Conservation (phyloP, 352 stramenopile species). For the Aphanomyces euteiches region DNA sequence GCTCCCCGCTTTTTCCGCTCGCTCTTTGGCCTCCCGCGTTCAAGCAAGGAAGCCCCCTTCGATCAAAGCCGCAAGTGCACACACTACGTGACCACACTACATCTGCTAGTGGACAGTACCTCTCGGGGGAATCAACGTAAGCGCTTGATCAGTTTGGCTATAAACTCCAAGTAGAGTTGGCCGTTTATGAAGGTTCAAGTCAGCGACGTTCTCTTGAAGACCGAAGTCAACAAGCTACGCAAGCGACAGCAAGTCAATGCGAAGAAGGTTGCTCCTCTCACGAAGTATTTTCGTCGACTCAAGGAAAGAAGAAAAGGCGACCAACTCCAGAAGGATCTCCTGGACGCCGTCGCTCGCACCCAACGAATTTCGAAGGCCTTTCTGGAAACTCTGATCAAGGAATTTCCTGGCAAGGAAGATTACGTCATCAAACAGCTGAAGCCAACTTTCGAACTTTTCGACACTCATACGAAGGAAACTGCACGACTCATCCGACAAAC, state of each 20-base stretch:
- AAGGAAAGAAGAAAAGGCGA: neutral
- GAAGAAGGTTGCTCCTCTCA: neutral
- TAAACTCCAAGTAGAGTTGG: neutral
- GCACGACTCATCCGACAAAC: too few relatives aligned
- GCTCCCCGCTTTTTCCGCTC: neutral
- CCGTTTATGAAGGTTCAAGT: neutral
- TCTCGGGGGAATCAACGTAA: constrained; percentile 1
- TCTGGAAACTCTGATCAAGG: neutral
- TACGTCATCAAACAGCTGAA: too few relatives aligned
- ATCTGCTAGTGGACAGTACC: constrained; percentile 1
- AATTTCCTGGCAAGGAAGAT: too few relatives aligned
- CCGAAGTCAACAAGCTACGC: constrained; percentile 1
- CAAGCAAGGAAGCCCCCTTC: neutral
- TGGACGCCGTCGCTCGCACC: neutral
- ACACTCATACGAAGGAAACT: too few relatives aligned
- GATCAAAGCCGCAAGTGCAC: neutral
- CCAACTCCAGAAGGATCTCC: neutral
- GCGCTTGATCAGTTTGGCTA: neutral
- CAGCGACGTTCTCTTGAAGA: neutral
- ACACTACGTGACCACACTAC: neutral
- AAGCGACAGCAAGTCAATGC: neutral
- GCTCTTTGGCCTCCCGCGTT: neutral
- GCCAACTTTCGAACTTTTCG: too few relatives aligned
- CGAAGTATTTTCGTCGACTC: neutral
- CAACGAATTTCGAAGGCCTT: neutral